Evolutionary conservation across 2,329 filamentous ascomycete species (phyloP), one percentile per base, ranked within the genome.

Genomic region (Pseudogymnoascus destructans): DNA sequence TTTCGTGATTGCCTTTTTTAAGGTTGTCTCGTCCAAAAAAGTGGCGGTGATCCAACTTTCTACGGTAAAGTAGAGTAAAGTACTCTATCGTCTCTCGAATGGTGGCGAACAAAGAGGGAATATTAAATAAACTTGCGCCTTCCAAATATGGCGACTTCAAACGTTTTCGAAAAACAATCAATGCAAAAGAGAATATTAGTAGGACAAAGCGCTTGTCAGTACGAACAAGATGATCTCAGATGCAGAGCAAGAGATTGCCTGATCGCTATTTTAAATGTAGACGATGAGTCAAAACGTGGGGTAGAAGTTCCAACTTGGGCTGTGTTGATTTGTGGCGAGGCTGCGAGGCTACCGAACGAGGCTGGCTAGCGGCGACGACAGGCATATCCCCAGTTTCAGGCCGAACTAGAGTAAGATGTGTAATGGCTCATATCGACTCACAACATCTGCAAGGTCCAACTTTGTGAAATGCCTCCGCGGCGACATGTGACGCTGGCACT

Each of bases 401-500:
- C 46, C 9, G 46, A 30, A 27, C 42, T 52, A 52, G 21, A 32
- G 23, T 30, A 52, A 52, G 46, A 32, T 52, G 46, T 52, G 46
- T 32, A 15, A 52, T 52, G 46, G 46, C 46, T 32, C 25, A 52
- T 30, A 52, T 30, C 46, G 46, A 52, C 46, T 52, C 46, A 52
- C 46, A 52, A 52, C 46, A 17, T 52, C 46, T 52, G 15, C 46
- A 52, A 52, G 25, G 46, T 32, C 25, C 25, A 52, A 52, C 2
- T 30, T 52, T 30, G 5, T 32, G 54, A 56, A 56, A 70, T 70
- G 69, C 63, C 68, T 61, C 66, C 68, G 46, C 62, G 64, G 57
- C 64, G 81, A 64, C 68, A 83, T 60, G 73, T 79, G 27, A 67
- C 79, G 63, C 72, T 79, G 55, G 66, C 85, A 62, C 67, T 84